Percentiles rank a stretch among this genome's conserved stretches.
Conservation (phyloP, 208 protist genomes). For the Crithidia expoeki region DNA sequence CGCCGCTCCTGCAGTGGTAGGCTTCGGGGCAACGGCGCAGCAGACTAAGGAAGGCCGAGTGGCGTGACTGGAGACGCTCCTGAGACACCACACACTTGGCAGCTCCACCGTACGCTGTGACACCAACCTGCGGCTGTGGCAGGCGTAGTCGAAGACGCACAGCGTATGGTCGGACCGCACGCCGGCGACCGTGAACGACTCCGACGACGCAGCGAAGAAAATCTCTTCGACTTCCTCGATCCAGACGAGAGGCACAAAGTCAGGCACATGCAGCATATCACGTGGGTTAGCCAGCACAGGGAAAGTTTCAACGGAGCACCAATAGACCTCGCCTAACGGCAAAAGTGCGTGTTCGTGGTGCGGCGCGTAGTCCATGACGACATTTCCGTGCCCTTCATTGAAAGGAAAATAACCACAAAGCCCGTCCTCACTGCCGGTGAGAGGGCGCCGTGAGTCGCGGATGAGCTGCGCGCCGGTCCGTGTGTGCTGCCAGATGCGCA, state of each 20-base stretch:
- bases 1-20: neutral
- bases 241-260: slow-evolving; percentile 75
- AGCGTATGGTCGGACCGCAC: slow-evolving; percentile 55
- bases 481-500: slow-evolving; percentile 79
- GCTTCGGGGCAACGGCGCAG: slow-evolving; percentile 28
- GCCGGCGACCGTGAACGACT: slow-evolving; percentile 51
- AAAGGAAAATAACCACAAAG: slow-evolving; percentile 83
- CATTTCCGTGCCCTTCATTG: slow-evolving; percentile 75
- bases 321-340: slow-evolving; percentile 48
- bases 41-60: slow-evolving; percentile 59
- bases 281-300: slow-evolving; percentile 40
- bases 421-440: slow-evolving; percentile 56
- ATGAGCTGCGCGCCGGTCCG: slow-evolving; percentile 62
- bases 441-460: slow-evolving; percentile 66
- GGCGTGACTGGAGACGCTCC: slow-evolving; percentile 53
- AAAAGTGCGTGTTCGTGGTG: slow-evolving; percentile 66
- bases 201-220: slow-evolving; percentile 61
- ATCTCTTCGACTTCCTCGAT: slow-evolving; percentile 56
- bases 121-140: slow-evolving; percentile 37
- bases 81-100: slow-evolving; percentile 36
- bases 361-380: slow-evolving; percentile 75
- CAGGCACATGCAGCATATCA: slow-evolving; percentile 43
- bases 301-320: slow-evolving; percentile 57
- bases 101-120: slow-evolving; percentile 63
- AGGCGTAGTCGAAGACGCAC: slow-evolving; percentile 63